Conservation (phyloP, 495 filamentous ascomycete species). For the Neurospora sp. region DNA sequence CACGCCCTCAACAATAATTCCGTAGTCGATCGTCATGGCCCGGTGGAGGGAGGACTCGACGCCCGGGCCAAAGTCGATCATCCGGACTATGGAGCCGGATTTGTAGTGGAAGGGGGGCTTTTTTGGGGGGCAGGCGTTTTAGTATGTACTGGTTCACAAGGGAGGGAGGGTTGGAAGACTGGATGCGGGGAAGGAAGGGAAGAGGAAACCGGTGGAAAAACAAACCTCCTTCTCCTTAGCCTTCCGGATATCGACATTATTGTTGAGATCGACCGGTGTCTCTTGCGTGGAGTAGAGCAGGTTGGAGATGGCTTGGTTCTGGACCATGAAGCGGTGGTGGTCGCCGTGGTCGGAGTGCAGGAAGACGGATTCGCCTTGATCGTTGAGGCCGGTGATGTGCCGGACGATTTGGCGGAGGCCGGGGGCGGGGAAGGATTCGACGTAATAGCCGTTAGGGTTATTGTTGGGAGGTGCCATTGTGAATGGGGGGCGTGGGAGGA, state of each 20-base stretch:
- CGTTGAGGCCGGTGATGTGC: not conserved
- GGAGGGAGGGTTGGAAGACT: too few relatives aligned
- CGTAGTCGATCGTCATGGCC: slow-evolving; percentile 54
- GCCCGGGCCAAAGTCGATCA: slow-evolving; percentile 36
- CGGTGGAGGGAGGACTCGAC: slow-evolving; percentile 42
- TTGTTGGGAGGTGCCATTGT: not conserved
- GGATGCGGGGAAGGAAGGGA: not conserved
- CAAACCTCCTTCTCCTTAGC: not conserved
- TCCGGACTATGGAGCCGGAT: not conserved
- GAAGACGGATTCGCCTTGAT: not conserved
- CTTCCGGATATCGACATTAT: not conserved
- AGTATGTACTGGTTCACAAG: too few relatives aligned
- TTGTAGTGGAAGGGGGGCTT: not conserved
- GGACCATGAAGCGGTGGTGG: not conserved
- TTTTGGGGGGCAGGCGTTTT: too few relatives aligned
- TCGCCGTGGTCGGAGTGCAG: not conserved
- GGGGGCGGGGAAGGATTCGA: not conserved
- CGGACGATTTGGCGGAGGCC: not conserved
- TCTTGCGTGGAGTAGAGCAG: not conserved
- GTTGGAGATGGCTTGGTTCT: not conserved
- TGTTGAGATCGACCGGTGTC: not conserved
- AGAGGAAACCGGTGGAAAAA: not conserved
- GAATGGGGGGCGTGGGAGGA: not conserved
- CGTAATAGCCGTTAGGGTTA: not conserved
- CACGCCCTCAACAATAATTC: slow-evolving; percentile 52